A percentile compares a stretch with the other conserved stretches of the same genome.
Evolutionary conservation across 2,329 filamentous ascomycete genomes (phyloP).

Genomic region (Paecilomyces dactylethromorphus): DNA sequence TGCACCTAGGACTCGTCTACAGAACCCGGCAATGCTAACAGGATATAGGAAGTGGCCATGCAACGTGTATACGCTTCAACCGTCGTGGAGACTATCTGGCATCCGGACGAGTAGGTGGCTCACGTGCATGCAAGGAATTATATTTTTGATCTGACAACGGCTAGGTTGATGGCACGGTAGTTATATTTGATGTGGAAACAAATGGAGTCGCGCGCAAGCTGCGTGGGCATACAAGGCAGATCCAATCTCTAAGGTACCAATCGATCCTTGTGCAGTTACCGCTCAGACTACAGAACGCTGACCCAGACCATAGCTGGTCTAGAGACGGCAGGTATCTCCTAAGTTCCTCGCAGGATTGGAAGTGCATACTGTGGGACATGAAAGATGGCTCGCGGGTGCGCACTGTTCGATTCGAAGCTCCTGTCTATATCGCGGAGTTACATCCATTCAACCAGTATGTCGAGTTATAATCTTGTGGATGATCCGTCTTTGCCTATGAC

Average conservation of each 20-base stretch:
- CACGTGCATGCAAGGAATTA: constrained; percentile 2
- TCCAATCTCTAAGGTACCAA: constrained; percentile 69
- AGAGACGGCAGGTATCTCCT: constrained; percentile 83
- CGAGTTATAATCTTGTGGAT: not conserved
- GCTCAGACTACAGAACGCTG: constrained; percentile 2
- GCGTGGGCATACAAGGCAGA: constrained; percentile 84
- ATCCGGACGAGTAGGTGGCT: constrained; percentile 65
- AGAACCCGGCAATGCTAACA: constrained; percentile 9
- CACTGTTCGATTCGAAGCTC: constrained; percentile 84
- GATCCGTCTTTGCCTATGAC: not conserved
- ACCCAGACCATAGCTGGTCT: constrained; percentile 62
- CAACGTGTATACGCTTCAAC: constrained; percentile 74
- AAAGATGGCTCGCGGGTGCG: constrained; percentile 65
- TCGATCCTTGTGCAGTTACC: not conserved
- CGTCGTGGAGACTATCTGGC: constrained; percentile 91
- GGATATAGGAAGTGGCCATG: constrained; percentile 52
- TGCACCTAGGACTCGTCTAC: constrained; percentile 37
- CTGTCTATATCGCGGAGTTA: constrained; percentile 91
- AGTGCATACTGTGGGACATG: constrained; percentile 92
- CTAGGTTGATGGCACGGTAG: constrained; percentile 77
- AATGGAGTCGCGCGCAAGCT: constrained; percentile 94
- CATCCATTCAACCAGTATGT: constrained; percentile 82
- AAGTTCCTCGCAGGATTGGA: constrained; percentile 93
- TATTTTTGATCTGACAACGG: constrained; percentile 11
- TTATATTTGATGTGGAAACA: constrained; percentile 95